A percentile compares a stretch with the other conserved stretches of the same genome.
Conservation (phyloP, 768 basidiomycete species). For the Suillus weaverae region DNA sequence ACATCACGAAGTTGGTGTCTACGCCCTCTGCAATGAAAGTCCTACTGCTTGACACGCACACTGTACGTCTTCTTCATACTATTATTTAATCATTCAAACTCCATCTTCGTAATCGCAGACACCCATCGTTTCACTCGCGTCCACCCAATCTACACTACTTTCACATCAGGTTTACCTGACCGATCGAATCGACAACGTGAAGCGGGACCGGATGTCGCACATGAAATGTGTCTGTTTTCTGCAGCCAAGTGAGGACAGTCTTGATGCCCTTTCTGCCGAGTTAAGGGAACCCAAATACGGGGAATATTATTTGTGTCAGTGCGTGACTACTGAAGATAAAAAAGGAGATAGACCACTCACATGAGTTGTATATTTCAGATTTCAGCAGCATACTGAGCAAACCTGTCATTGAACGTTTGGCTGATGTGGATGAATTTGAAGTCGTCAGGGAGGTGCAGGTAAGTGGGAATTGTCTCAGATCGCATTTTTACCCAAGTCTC, state of each 20-base stretch:
- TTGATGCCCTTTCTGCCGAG: slow-evolving; percentile 82
- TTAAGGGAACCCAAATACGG: slow-evolving; percentile 91
- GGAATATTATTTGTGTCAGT: slow-evolving; percentile 99
- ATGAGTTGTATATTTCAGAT: slow-evolving; percentile 48
- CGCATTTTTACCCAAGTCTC: not conserved
- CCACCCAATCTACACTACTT: slow-evolving; percentile 90
- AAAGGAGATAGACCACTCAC: slow-evolving; percentile 19
- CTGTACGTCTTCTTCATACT: slow-evolving; percentile 50
- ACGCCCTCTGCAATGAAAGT: slow-evolving; percentile 93
- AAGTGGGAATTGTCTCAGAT: slow-evolving; percentile 18
- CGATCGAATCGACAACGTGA: slow-evolving; percentile 93
- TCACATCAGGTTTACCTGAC: slow-evolving; percentile 98
- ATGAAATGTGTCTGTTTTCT: slow-evolving; percentile 98
- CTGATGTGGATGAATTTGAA: slow-evolving; percentile 93
- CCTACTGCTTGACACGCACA: slow-evolving; percentile 89
- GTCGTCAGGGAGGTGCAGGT: slow-evolving; percentile 98
- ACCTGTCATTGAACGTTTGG: slow-evolving; percentile 86
- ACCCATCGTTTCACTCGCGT: slow-evolving; percentile 91
- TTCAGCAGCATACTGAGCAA: slow-evolving; percentile 95
- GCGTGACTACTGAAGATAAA: slow-evolving; percentile 52
- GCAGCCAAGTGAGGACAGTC: slow-evolving; percentile 76
- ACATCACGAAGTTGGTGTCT: slow-evolving; percentile 86
- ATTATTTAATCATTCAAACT: not conserved
- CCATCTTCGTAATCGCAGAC: slow-evolving; percentile 52
- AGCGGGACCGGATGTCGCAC: slow-evolving; percentile 89